Evolutionary conservation across 495 filamentous ascomycete species (phyloP).

Genomic region (Penicillium manginii): DNA sequence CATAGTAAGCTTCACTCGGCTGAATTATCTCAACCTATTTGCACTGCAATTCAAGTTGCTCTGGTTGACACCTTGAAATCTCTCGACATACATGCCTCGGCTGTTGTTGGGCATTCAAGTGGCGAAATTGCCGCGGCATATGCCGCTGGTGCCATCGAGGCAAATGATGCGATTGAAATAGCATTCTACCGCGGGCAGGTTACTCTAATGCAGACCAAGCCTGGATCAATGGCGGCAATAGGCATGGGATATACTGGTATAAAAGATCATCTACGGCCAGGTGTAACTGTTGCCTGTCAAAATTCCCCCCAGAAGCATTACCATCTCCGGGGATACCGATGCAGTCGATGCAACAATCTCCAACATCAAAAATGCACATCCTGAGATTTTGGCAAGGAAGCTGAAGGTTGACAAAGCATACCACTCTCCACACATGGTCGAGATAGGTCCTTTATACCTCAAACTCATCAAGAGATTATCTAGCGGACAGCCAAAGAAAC

Average conservation of each 20-base stretch:
- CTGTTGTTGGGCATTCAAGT: slow-evolving; percentile 63
- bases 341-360: slow-evolving; percentile 42
- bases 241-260: slow-evolving; percentile 35
- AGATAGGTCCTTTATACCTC: not conserved
- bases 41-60: slow-evolving; percentile 56
- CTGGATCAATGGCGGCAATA: slow-evolving; percentile 47
- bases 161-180: slow-evolving; percentile 37
- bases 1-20: slow-evolving; percentile 18
- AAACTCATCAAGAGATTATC: not conserved
- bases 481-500: not conserved
- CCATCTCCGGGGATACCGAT: slow-evolving; percentile 33
- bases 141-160: slow-evolving; percentile 52
- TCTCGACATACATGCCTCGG: slow-evolving; percentile 44
- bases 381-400: slow-evolving; percentile 14
- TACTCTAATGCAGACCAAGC: not conserved
- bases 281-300: slow-evolving; percentile 21
- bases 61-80: slow-evolving; percentile 46
- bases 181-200: slow-evolving; percentile 42
- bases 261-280: not conserved
- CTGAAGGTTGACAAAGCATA: slow-evolving; percentile 25
- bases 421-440: slow-evolving; percentile 14
- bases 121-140: slow-evolving; percentile 69
- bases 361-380: slow-evolving; percentile 31
- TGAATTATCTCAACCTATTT: slow-evolving; percentile 42
- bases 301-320: slow-evolving; percentile 30